Evolutionary conservation across 805 yeast species (phyloP).

Genomic region (Wickerhamiella nectarea): DNA sequence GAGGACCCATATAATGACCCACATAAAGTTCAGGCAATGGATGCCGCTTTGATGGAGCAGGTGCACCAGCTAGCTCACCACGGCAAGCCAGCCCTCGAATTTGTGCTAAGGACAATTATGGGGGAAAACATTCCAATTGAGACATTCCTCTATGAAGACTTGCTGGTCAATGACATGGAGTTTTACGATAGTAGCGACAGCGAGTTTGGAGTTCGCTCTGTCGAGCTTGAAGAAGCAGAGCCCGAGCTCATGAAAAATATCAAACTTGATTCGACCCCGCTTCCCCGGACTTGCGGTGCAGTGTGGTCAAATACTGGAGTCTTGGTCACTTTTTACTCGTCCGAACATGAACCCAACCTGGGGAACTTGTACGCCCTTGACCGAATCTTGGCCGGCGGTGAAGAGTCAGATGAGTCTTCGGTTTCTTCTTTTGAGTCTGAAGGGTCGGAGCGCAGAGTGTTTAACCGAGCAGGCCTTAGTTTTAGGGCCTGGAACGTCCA

Average conservation of each 20-base stretch:
- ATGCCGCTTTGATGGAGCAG: constrained; percentile 40
- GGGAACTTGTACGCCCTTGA: constrained; percentile 13
- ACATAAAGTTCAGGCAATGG: constrained; percentile 38
- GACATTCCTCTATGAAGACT: constrained; percentile 17
- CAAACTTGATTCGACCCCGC: constrained; percentile 65
- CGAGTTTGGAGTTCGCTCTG: constrained; percentile 2
- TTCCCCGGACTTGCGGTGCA: constrained; percentile 91
- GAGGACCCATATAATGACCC: constrained; percentile 57
- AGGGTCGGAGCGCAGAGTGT: background rate
- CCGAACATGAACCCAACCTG: constrained; percentile 30
- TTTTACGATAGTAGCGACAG: constrained; percentile 24
- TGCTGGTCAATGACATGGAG: constrained; percentile 1
- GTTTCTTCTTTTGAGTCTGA: constrained; percentile 12
- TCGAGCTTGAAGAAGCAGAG: background rate
- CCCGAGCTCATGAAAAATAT: background rate
- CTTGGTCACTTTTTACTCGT: constrained; percentile 69
- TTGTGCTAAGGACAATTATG: constrained; percentile 57
- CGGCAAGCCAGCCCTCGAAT: constrained; percentile 63
- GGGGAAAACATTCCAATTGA: constrained; percentile 43
- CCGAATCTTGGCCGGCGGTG: constrained; percentile 19
- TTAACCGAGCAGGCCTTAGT: background rate
- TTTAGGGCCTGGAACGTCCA: background rate
- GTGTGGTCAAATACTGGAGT: constrained; percentile 70
- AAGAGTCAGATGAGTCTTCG: constrained; percentile 1
- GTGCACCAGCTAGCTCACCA: constrained; percentile 41